phyloP scores from a whole-genome alignment of 176 grass and related monocot species.

The Echinochloa phyllopogon region DNA sequence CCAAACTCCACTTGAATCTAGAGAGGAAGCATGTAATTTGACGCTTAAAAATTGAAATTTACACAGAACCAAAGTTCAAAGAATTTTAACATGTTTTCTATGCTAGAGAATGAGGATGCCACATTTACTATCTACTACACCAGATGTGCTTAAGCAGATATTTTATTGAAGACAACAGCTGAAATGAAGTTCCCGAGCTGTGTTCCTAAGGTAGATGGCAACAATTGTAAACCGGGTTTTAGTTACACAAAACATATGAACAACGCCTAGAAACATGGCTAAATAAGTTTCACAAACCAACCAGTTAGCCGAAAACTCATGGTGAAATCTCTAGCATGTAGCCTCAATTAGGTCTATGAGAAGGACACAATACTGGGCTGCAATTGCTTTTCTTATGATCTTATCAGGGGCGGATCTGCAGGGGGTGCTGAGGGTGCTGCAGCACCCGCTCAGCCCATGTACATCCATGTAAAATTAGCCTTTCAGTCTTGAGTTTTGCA shows the following conservation, averaged over 20 bases:
- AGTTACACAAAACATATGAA: not conserved
- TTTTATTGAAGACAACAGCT: not conserved
- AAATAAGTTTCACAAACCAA: not conserved
- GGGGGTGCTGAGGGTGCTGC: too few relatives aligned
- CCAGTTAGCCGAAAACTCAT: not conserved
- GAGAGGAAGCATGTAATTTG: constrained; percentile 32
- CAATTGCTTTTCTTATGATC: constrained; percentile 10
- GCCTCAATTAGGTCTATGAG: not conserved
- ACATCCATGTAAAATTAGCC: too few relatives aligned
- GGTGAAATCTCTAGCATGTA: not conserved
- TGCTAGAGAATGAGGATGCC: constrained; percentile 21
- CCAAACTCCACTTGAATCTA: constrained; percentile 97
- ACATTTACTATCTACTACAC: constrained; percentile 9
- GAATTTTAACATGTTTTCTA: constrained; percentile 22
- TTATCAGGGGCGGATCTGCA: not conserved
- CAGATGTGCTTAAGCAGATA: constrained; percentile 10
- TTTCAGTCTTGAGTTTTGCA: too few relatives aligned
- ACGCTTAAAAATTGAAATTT: constrained; percentile 8
- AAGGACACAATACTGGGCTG: not conserved
- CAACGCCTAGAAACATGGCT: not conserved
- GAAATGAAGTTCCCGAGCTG: not conserved
- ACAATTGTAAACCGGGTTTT: not conserved
- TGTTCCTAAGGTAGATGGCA: not conserved
- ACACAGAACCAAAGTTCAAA: not conserved
- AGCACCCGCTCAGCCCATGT: too few relatives aligned